Base-by-base conservation (phyloP, 352 stramenopile genomes). In the Hyphochytrium catenoides region DNA sequence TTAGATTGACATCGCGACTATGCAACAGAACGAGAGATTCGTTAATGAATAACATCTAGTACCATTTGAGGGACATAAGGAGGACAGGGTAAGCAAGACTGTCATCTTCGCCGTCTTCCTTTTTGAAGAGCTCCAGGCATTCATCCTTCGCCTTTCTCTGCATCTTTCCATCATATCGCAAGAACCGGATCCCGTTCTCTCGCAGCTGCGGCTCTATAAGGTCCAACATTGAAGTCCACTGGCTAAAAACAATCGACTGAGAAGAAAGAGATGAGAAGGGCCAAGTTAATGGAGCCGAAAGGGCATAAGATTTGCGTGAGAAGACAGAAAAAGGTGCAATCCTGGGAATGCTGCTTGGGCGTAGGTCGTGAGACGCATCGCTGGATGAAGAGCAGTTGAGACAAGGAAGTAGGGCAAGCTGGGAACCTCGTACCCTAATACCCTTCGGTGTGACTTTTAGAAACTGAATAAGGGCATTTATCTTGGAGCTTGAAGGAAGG, bases 401-500 rank as follows among this genome's bases (percentile, higher is more conserved):
- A n/a, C n/a, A n/a, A n/a, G n/a, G n/a, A n/a, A n/a, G n/a, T n/a
- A n/a, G n/a, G n/a, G n/a, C n/a, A n/a, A n/a, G n/a, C n/a, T n/a
- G n/a, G n/a, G n/a, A n/a, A n/a, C n/a, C n/a, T n/a, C n/a, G n/a
- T n/a, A n/a, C n/a, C n/a, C n/a, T 36, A 8, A 36, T 23, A 23
- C 14, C 5, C 15, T 31, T 31, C 6, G 31, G 31, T 4, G 31
- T 21, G 5, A 20, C 4, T 21, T 23, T 8, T 6, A 36, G 31
- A 11, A 36, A 24, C 12, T 36, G n/a, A 8, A 36, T 4, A 20
- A 36, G 31, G 5, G 31, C 31, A 14, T 36, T 23, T 23, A 36
- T 36, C 31, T 36, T 36, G 31, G 31, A 36, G 27, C 31, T 36
- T 4, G n/a, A n/a, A n/a, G n/a, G n/a, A n/a, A n/a, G n/a, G n/a